Evolutionary conservation across 192 early-diverging fungal species (phyloP), one percentile per base, ranked within the genome.

Genomic region (Borealophlyctis nickersoniae): DNA sequence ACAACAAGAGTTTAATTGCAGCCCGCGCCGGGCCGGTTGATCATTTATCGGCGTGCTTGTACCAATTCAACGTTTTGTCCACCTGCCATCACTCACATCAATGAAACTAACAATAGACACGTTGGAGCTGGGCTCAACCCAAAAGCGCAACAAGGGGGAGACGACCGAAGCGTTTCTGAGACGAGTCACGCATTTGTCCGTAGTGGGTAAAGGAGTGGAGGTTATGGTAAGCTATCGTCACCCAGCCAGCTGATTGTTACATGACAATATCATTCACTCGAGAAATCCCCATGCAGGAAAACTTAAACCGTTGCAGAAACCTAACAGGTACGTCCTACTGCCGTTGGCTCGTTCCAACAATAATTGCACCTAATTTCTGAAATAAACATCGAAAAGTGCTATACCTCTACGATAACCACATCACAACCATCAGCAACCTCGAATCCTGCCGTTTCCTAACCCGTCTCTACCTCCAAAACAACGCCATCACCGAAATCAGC

Each of bases 401-500:
- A 34, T 84, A 81, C 58, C 57, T 84, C 24, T 80, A 81, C 62
- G 82, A 84, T 48, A 84, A 84, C 62, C 62, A 65, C 4, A 78
- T 84, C 52, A 67, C 60, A 22, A 13, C 39, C 19, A 80, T 84
- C 52, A 36, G 49, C 22, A 77, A 77, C 1, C 58, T 84, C 49
- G 58, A 61, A 22, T 16, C 49, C 29, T 79, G 74, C 50, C 11
- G 24, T 7, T 67, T 58, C 51, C 67, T 84, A 16, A 62, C 59
- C 3, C 64, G 72, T 32, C 54, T 84, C 24, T 82, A 81, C 57
- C 58, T 84, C 14, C 79, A 81, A 48, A 75, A 82, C 63, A 84
- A 84, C 60, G 23, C n/a, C 33, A 76, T 84, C 36, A 71, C 74
- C 48, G 57, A 65, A 16, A 71, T 84, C n/a, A 32, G 30, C 2